Conservation (phyloP, 345 rosid genomes). For the Raphanus sativus region DNA sequence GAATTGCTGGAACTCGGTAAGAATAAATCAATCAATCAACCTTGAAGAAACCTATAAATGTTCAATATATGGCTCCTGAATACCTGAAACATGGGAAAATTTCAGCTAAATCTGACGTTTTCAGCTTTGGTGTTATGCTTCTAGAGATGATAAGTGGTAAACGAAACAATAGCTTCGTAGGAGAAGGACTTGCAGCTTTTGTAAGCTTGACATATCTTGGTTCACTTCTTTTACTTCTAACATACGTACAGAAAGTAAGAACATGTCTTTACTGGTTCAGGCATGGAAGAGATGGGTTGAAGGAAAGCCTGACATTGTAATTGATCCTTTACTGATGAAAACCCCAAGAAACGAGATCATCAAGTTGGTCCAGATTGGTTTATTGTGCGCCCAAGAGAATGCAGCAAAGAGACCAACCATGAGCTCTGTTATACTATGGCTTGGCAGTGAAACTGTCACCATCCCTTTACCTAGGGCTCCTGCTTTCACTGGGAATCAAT, state of each 20-base stretch:
- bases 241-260: neutral
- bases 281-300: neutral
- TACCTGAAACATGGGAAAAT: neutral
- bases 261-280: neutral
- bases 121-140: neutral
- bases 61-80: neutral
- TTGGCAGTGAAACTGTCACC: conserved; percentile 2
- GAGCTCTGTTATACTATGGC: neutral
- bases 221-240: neutral
- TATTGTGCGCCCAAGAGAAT: neutral
- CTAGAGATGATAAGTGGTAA: neutral
- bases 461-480: conserved; percentile 40
- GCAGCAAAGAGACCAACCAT: neutral
- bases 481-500: conserved; percentile 28
- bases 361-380: neutral
- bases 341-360: neutral
- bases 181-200: neutral
- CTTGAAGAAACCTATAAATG: too few relatives aligned
- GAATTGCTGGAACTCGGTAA: neutral
- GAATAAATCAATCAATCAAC: neutral
- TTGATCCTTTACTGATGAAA: neutral
- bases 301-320: neutral
- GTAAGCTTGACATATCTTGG: neutral
- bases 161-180: neutral
- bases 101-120: neutral